Base-by-base conservation (phyloP, 208 protist species). In the Porcisia hertigi region DNA sequence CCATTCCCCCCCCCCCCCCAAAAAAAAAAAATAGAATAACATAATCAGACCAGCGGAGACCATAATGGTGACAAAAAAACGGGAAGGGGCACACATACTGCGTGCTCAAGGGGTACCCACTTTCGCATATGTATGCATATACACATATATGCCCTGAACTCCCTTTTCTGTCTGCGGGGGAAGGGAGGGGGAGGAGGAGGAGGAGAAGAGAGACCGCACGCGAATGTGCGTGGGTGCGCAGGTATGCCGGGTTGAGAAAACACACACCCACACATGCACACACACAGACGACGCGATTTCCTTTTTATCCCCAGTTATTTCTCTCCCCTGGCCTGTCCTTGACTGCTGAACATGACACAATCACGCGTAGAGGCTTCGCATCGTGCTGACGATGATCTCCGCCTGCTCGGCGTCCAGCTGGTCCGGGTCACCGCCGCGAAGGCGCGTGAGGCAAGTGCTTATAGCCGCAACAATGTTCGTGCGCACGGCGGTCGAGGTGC, bases 401-500 rank as follows among this genome's bases (percentile, higher is more conserved):
- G 83, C 85, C n/a, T 87, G 66, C 62, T 84, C 74, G 7, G 76
- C 75, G 34, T 82, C 70, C 59, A 87, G 70, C 57, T 86, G 81
- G 1, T 84, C 82, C n/a, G 67, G 54, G 12, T 79, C 53, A 12
- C 47, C 67, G 5, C 63, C 54, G 20, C 59, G 65, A 18, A 75
- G 52, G 39, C 64, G 59, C 18, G 69, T 76, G 36, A 91, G 66
- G 34, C 53, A 57, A 20, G 84, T 74, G 71, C 85, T 83, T 18
- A 92, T 58, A 25, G 82, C 84, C 39, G 80, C 85, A 66, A 90
- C 77, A 34, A 77, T 85, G 65, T 92, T 88, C 67, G 83, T 79
- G 20, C 79, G 79, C 75, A 80, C 66, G 45, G 82, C 67, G 55
- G 65, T 77, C 1, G 70, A 55, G 34, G 63, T 77, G 70, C 64